A percentile compares a stretch with the other conserved stretches of the same genome.
Conservation (phyloP, 2,329 filamentous ascomycete species). For the Cryphonectria carpinicola region DNA sequence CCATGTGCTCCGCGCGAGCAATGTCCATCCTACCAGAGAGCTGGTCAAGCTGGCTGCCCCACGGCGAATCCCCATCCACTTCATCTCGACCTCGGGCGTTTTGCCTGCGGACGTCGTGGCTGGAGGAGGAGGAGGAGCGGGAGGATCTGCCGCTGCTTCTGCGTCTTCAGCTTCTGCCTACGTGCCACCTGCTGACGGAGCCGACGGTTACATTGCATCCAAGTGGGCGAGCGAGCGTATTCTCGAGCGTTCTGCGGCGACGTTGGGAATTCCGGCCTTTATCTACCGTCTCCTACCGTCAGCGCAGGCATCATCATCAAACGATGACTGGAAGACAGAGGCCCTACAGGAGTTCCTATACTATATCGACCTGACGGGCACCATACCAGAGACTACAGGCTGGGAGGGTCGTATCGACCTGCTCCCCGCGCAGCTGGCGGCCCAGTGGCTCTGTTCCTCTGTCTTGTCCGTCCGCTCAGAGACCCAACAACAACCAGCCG, state of each 20-base stretch:
- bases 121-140: background rate
- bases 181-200: slow-evolving; percentile 24
- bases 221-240: slow-evolving; percentile 42
- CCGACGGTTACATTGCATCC: slow-evolving; percentile 37
- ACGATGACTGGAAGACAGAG: background rate
- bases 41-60: slow-evolving; percentile 38
- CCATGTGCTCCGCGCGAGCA: slow-evolving; percentile 38
- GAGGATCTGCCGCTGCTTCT: background rate
- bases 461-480: background rate
- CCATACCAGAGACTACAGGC: slow-evolving; percentile 2
- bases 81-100: slow-evolving; percentile 35
- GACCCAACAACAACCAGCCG: background rate
- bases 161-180: slow-evolving; percentile 13
- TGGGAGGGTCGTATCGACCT: slow-evolving; percentile 11
- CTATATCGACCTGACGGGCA: background rate
- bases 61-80: slow-evolving; percentile 37
- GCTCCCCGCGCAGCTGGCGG: background rate
- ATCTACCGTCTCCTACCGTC: slow-evolving; percentile 18
- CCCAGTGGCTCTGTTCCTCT: background rate
- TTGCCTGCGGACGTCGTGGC: slow-evolving; percentile 14
- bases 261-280: slow-evolving; percentile 6
- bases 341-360: background rate
- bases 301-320: background rate
- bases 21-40: slow-evolving; percentile 42
- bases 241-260: slow-evolving; percentile 33